Base-by-base conservation (phyloP, 352 stramenopile species). In the Phytophthora capsici region DNA sequence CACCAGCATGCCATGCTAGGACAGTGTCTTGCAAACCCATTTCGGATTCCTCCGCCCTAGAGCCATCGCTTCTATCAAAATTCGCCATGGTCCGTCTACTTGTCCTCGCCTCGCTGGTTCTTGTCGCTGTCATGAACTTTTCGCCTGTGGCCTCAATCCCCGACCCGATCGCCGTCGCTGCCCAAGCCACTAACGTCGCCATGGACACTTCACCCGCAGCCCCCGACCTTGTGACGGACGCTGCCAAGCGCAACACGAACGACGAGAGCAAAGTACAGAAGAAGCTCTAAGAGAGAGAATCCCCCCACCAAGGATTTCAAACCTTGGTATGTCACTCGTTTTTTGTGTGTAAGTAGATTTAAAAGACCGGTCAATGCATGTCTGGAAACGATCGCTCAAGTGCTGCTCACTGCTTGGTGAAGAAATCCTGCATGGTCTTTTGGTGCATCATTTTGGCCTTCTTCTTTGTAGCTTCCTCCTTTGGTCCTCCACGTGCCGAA, bases 371-470 rank as follows among this genome's bases (percentile, higher is more conserved):
- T 40, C 63, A 65, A 69, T 65, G 62, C 54, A 71, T 69, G 48
- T 61, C 51, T 40, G 22, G 36, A 51, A 47, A 48, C 30, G 48
- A 43, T 16, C 8, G 28, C 14, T 48, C n/a, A 38, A 63, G 43
- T 58, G 43, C 14, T 45, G 37, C 50, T 61, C 30, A 64, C 43
- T 61, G 45, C 36, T 75, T 71, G 7, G 49, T 17, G 55, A 68
- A 72, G 49, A 72, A 72, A 17, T 75, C 67, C 36, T 72, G 51
- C 36, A 75, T 72, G 4, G 50, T 75, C 10, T 30, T 68, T 26
- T 75, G 67, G 10, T 75, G 62, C 56, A 37, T 71, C 19, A 34
- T 66, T 54, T 75, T 75, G 17, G 51, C 14, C 34, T 68, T 75
- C 30, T 75, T 71, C 44, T 68, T 67, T 4, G 55, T 44, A 8